Evolutionary conservation across 2,329 filamentous ascomycete genomes (phyloP), one percentile per base, ranked within the genome.

Genomic region (Cercospora citrullina): DNA sequence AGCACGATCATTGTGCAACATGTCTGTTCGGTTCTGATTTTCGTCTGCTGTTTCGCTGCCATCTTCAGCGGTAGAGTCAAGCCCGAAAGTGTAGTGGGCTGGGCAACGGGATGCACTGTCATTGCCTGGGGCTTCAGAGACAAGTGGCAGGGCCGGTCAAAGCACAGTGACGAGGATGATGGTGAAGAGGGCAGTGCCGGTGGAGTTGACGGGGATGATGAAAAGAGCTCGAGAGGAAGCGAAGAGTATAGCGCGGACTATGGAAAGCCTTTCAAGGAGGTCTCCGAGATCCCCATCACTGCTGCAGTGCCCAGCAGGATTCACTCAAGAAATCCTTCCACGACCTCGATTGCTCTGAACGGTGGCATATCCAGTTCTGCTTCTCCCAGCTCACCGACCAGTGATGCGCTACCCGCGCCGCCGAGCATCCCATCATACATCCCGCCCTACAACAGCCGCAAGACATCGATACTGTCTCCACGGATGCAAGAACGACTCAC

Each of bases 1-100:
- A 94, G 92, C 14, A 97, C 94, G 3, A 93, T 98, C 68, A 97
- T 99, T 73, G 91, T 98, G 18, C 95, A 99, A 79, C 95, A 99
- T 79, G 91, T 98, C 60, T 96, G 93, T 79, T 96, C 93, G 7
- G 94, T 98, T 69, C 91, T 91, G 64, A 94, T 99, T 66, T 99
- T 98, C 77, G 87, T 96, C 69, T 94, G 94, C 72, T 96, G 92
- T 80, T 99, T 99, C 77, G 89, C 94, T 16, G 93, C 89, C 63
- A 99, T 99, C 69, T 91, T 91, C 73, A 89, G 94, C 74, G 89
- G 94, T 73, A 88, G 93, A 45, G 88, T 97, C n/a, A 93, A 91
- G 36, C 94, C 94, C 2, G 89, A 96, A n/a, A 89, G 92, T 0
- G 89, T 98, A 4, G 93, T 96, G 12, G 90, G 91, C 71, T 93